phyloP scores from a whole-genome alignment of 2,329 filamentous ascomycete species.

The Grosmannia huntii region DNA sequence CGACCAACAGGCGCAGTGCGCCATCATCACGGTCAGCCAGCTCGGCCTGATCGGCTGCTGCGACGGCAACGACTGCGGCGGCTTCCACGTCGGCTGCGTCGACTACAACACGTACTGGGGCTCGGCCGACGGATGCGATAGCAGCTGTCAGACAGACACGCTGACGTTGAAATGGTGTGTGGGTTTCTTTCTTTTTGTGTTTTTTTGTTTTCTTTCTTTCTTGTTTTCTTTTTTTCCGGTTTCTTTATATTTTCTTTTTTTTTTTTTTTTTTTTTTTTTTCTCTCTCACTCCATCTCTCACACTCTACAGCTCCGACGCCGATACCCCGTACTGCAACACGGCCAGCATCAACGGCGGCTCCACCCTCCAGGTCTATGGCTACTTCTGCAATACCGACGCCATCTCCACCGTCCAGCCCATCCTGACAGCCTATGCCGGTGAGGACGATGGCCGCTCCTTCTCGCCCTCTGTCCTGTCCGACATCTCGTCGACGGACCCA shows the following conservation, averaged over 20 bases:
- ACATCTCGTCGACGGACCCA: background rate
- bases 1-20: no score
- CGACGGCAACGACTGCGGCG: no score
- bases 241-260: background rate
- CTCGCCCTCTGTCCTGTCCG: slow-evolving; percentile 1
- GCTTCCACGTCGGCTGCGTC: no score
- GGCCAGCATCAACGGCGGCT: slow-evolving; percentile 9
- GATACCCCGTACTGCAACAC: slow-evolving; percentile 9
- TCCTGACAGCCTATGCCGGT: slow-evolving; percentile 10
- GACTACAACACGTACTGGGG: no score
- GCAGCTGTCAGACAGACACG: no score
- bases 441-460: slow-evolving; percentile 11
- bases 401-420: slow-evolving; percentile 2
- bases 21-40: no score
- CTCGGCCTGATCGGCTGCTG: no score
- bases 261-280: background rate
- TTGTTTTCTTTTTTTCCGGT: no score
- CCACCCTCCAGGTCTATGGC: slow-evolving; percentile 7
- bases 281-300: background rate
- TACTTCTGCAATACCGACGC: slow-evolving; percentile 7
- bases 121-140: no score
- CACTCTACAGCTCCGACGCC: slow-evolving; percentile 7
- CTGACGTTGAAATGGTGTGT: no score
- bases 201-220: no score
- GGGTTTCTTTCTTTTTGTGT: no score